These are phyloP conservation scores for Penicillium digitatum DNA, from an alignment of 2,329 filamentous ascomycete genomes.

Conservation along the genomic window DNA sequence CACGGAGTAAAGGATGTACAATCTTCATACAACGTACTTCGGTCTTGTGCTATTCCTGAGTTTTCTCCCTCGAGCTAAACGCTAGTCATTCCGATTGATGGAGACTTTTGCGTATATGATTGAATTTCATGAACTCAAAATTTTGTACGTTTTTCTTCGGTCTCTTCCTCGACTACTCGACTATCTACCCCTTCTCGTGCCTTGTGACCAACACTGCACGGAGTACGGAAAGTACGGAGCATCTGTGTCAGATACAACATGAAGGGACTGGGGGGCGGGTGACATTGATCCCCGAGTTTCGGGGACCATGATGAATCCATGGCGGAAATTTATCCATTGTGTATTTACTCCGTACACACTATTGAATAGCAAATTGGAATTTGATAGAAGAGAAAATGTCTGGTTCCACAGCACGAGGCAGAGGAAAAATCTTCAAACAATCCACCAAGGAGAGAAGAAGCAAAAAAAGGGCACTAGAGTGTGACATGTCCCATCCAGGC, in stretches of 20 bases:
- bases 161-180: conserved; percentile 3
- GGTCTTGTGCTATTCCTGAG: neutral
- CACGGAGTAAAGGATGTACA: neutral
- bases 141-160: conserved; percentile 3
- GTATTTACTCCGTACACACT: neutral
- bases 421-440: neutral
- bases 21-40: neutral
- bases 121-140: neutral
- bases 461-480: conserved; percentile 3
- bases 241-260: neutral
- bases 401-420: conserved; percentile 4
- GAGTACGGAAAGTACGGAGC: neutral
- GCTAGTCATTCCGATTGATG: neutral
- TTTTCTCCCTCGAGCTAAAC: neutral
- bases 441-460: neutral
- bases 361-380: neutral
- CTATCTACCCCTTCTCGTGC: neutral
- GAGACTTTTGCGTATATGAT: neutral
- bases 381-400: neutral
- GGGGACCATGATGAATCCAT: conserved; percentile 3
- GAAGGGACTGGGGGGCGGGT: neutral
- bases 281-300: neutral
- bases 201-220: conserved; percentile 2
- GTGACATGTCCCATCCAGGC: conserved; percentile 24
- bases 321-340: conserved; percentile 2